These are phyloP conservation scores for Chaetothyriales sp. DNA, from an alignment of 2,329 filamentous ascomycete genomes.

Conservation along the genomic window DNA sequence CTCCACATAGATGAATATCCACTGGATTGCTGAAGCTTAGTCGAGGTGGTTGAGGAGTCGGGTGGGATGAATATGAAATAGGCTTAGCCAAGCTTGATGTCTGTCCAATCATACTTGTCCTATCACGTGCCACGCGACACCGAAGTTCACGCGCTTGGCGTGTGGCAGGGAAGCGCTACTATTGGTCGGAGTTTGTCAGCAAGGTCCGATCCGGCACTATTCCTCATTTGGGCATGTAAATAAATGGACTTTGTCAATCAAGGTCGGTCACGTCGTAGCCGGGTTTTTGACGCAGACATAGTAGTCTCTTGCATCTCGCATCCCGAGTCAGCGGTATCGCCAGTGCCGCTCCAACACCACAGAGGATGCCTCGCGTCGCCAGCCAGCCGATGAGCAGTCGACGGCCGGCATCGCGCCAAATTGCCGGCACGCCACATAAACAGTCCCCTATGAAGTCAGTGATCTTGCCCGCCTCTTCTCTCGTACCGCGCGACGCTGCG, in stretches of 20 bases:
- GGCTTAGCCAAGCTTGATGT: not conserved
- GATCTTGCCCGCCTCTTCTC: conserved; percentile 8
- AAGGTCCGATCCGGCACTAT: not conserved
- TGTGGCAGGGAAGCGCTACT: not conserved
- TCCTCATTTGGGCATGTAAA: not conserved
- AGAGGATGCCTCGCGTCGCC: conserved; percentile 21
- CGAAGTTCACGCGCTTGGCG: not conserved
- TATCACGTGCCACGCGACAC: too few relatives aligned
- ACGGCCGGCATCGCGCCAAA: conserved; percentile 26
- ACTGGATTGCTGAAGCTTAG: not conserved
- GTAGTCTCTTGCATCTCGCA: not conserved
- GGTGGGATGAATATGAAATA: not conserved
- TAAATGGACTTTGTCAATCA: not conserved
- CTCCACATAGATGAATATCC: not conserved
- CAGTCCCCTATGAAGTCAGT: conserved; percentile 36
- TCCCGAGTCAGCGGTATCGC: not conserved
- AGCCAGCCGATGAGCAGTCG: conserved; percentile 30
- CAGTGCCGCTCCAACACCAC: conserved; percentile 38
- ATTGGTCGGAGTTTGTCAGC: not conserved
- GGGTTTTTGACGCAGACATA: not conserved
- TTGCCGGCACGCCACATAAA: conserved; percentile 37
- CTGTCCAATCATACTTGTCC: too few relatives aligned
- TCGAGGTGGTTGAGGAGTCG: not conserved
- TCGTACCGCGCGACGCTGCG: not conserved
- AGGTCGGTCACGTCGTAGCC: not conserved